These are phyloP conservation scores for Rosa persica DNA, from an alignment of 306 rosid species.

Conservation along the genomic window DNA sequence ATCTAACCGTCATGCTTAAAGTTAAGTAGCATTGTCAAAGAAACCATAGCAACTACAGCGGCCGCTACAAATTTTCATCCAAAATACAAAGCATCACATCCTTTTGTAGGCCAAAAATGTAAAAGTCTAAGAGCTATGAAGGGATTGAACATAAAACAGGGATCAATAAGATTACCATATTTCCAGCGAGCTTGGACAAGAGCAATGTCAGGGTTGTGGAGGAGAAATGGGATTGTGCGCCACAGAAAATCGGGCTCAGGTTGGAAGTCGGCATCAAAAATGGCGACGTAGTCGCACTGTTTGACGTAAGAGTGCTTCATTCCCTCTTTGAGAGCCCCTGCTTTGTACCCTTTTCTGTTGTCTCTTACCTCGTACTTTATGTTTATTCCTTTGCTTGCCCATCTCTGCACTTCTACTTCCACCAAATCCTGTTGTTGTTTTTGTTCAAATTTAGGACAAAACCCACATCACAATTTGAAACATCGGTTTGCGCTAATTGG, in stretches of 20 bases:
- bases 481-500: neutral
- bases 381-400: slow-evolving; percentile 83
- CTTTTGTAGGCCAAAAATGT: neutral
- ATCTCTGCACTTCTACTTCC: slow-evolving; percentile 68
- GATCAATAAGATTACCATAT: slow-evolving; percentile 45
- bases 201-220: slow-evolving; percentile 60
- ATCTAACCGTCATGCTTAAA: neutral
- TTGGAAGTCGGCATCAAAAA: slow-evolving; percentile 93
- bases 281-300: slow-evolving; percentile 78
- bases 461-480: slow-evolving; percentile 6
- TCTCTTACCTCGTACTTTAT: slow-evolving; percentile 83
- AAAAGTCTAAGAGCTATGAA: neutral
- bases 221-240: slow-evolving; percentile 71
- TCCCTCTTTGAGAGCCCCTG: slow-evolving; percentile 87
- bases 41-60: neutral
- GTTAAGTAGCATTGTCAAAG: neutral
- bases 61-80: neutral
- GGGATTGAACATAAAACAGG: too few species aligned
- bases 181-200: slow-evolving; percentile 94
- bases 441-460: slow-evolving; percentile 15
- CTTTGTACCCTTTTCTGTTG: slow-evolving; percentile 87
- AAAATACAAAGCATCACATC: neutral
- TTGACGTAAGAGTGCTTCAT: slow-evolving; percentile 87
- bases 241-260: slow-evolving; percentile 80
- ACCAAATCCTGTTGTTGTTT: slow-evolving; percentile 56